phyloP scores from a whole-genome alignment of 1,139 yeast species.

The Candida buenavistaensis region DNA sequence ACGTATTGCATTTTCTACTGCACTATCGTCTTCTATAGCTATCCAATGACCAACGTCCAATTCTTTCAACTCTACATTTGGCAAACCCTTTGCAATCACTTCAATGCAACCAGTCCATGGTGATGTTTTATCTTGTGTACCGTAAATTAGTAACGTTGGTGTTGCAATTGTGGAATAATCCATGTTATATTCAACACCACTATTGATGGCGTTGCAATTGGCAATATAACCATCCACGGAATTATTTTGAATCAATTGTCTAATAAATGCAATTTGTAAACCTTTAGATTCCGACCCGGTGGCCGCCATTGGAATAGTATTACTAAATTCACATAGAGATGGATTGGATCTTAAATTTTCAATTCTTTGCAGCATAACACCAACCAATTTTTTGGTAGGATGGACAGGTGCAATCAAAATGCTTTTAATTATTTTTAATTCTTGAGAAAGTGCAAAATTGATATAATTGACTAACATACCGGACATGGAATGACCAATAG shows the following conservation, averaged over 20 bases:
- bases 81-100: conserved; percentile 17
- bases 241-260: conserved; percentile 21
- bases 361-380: conserved; percentile 19
- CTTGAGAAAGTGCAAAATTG: conserved; percentile 5
- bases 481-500: conserved; percentile 32
- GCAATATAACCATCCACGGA: conserved; percentile 22
- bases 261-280: conserved; percentile 20
- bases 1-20: conserved; percentile 12
- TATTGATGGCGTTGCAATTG: conserved; percentile 26
- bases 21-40: conserved; percentile 21
- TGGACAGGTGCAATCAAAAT: conserved; percentile 27
- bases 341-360: conserved; percentile 13
- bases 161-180: conserved; percentile 16
- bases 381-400: conserved; percentile 18
- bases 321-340: conserved; percentile 17
- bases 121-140: conserved; percentile 23
- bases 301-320: conserved; percentile 21
- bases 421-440: conserved; percentile 13
- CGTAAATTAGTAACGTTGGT: conserved; percentile 21
- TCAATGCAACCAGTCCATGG: conserved; percentile 25
- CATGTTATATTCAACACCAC: conserved; percentile 10
- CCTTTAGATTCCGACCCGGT: conserved; percentile 18
- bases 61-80: conserved; percentile 10
- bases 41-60: conserved; percentile 29
- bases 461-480: conserved; percentile 25